Evolutionary conservation across 495 filamentous ascomycete genomes (phyloP), one percentile per base, ranked within the genome.

Genomic region (Aspergillus wentii): DNA sequence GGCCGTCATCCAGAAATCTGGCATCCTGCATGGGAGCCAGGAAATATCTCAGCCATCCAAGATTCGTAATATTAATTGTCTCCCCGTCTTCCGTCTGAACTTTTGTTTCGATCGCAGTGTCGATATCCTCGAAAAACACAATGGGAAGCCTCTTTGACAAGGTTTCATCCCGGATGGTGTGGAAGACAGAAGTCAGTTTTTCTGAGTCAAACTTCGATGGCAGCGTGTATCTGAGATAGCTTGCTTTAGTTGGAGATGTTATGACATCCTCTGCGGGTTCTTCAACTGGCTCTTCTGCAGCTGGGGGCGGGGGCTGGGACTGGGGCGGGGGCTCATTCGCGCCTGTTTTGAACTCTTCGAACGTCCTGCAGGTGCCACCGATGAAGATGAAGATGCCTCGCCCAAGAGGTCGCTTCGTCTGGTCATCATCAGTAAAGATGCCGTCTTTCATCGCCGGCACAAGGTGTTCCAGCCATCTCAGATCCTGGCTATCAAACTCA

Each of bases 311-410:
- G n/a, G n/a, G n/a, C n/a, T n/a, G n/a, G n/a, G n/a, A n/a, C n/a
- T n/a, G n/a, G n/a, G n/a, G n/a, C n/a, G n/a, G n/a, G n/a, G n/a
- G n/a, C n/a, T n/a, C n/a, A n/a, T n/a, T n/a, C 6, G 20, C 20
- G 5, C 23, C 17, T 5, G 11, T 3, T 35, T 23, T 16, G 33
- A 35, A 35, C 5, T 35, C 33, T 11, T 23, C 33, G 17, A 8
- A 21, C 2, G 33, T 35, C 33, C 23, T 35, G 5, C 17, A 35
- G n/a, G 33, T 35, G 20, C 33, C 33, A 21, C 33, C 33, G 19
- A 35, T 35, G 23, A 35, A 35, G 33, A 21, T 19, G 23, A 21
- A 35, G 33, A 35, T 35, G n/a, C 33, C 33, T 8, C 33, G 33
- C n/a, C 33, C 33, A 35, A 35, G 6, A 5, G 33, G 33, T 5